A percentile compares a stretch with the other conserved stretches of the same genome.
These are phyloP conservation scores for Amphirosellinia nigrospora DNA, from an alignment of 495 filamentous ascomycete species.

Conservation along the genomic window DNA sequence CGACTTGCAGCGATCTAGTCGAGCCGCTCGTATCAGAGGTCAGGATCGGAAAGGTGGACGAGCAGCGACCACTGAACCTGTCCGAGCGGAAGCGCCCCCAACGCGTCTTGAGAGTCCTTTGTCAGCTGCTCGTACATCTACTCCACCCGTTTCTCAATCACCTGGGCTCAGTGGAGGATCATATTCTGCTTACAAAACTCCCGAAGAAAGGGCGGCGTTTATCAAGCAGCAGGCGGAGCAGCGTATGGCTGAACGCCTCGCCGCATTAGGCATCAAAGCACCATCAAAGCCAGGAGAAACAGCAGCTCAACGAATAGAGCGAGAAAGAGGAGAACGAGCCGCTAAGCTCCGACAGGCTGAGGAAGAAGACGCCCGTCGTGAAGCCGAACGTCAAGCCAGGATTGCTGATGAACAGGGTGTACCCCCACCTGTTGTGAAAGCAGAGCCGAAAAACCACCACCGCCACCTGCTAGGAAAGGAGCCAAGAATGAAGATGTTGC, in stretches of 20 bases:
- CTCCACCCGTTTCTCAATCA: constrained; percentile 45
- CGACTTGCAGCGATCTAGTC: constrained; percentile 84
- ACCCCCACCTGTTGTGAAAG: constrained; percentile 63
- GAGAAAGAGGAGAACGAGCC: constrained; percentile 85
- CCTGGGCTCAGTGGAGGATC: constrained; percentile 55
- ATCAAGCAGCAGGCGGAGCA: constrained; percentile 97
- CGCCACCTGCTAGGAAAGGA: constrained; percentile 80
- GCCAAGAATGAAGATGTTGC: constrained; percentile 64
- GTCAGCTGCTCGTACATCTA: constrained; percentile 50
- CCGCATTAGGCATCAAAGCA: constrained; percentile 88
- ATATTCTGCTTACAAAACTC: constrained; percentile 83
- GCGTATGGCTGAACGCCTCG: constrained; percentile 96
- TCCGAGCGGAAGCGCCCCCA: constrained; percentile 50
- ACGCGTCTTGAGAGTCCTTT: constrained; percentile 47
- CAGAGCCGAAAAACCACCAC: constrained; percentile 79
- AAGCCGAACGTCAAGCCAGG: constrained; percentile 83
- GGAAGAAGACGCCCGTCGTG: constrained; percentile 91
- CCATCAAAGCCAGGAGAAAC: constrained; percentile 75
- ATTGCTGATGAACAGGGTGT: constrained; percentile 80
- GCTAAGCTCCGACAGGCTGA: constrained; percentile 87
- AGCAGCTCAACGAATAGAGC: constrained; percentile 80
- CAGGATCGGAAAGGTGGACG: constrained; percentile 65
- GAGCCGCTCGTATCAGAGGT: constrained; percentile 73
- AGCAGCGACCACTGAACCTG: constrained; percentile 50
- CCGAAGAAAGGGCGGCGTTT: constrained; percentile 92